These are phyloP conservation scores for Russula sp. DNA, from an alignment of 768 basidiomycete species.

Conservation along the genomic window DNA sequence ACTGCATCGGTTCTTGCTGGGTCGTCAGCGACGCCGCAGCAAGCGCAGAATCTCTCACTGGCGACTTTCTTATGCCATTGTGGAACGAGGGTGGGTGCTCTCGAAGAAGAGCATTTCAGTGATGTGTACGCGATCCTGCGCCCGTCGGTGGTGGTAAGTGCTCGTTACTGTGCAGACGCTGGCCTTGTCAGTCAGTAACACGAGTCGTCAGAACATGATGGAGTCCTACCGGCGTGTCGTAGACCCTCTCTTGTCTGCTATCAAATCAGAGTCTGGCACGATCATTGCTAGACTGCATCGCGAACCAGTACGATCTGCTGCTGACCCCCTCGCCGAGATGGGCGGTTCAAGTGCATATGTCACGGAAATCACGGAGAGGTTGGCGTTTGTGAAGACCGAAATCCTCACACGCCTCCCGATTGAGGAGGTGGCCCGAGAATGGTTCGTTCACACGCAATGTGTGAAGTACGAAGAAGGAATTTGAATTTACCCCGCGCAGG, in stretches of 20 bases:
- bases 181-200: not conserved
- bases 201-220: conserved; percentile 39
- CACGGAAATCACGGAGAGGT: conserved; percentile 85
- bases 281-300: conserved; percentile 82
- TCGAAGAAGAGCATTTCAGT: conserved; percentile 60
- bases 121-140: conserved; percentile 47
- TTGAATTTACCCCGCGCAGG: conserved; percentile 15
- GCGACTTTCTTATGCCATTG: conserved; percentile 76
- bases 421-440: conserved; percentile 63
- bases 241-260: conserved; percentile 55
- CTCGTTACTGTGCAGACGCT: not conserved
- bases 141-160: conserved; percentile 51
- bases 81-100: conserved; percentile 57
- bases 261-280: conserved; percentile 73
- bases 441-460: conserved; percentile 42
- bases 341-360: conserved; percentile 79
- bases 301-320: conserved; percentile 60
- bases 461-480: not conserved
- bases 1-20: conserved; percentile 69
- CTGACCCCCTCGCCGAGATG: conserved; percentile 48
- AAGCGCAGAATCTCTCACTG: conserved; percentile 67
- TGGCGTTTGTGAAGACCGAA: conserved; percentile 74
- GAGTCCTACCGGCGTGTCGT: conserved; percentile 47
- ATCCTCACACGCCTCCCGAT: conserved; percentile 62
- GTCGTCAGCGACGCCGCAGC: conserved; percentile 71